These are phyloP conservation scores for Lithospermum erythrorhizon DNA, from an alignment of 257 asterid species.

Conservation along the genomic window DNA sequence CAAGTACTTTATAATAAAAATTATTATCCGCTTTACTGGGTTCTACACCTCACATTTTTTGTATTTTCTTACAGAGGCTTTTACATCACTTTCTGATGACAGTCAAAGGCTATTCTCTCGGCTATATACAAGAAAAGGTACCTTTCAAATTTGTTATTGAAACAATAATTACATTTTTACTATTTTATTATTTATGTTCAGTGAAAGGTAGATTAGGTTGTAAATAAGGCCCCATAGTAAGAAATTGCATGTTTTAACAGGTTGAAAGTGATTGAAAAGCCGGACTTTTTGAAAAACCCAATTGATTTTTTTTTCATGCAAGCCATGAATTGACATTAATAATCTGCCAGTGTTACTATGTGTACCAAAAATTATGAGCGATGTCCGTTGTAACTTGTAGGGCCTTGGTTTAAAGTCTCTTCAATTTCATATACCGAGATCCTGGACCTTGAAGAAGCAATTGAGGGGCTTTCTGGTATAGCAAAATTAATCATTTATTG, in stretches of 20 bases:
- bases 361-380: background rate
- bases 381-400: constrained; percentile 29
- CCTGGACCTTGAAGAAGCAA: constrained; percentile 55
- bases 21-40: background rate
- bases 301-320: background rate
- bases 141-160: background rate
- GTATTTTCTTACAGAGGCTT: constrained; percentile 44
- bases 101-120: constrained; percentile 79
- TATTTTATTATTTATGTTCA: no score
- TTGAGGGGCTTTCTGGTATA: constrained; percentile 59
- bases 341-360: background rate
- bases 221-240: no score
- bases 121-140: constrained; percentile 85
- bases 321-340: background rate
- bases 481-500: constrained; percentile 7
- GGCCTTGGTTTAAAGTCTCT: constrained; percentile 94
- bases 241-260: background rate
- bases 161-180: background rate
- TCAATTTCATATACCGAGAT: constrained; percentile 66
- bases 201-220: no score
- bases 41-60: background rate
- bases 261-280: background rate
- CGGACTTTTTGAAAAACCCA: no score
- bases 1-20: constrained; percentile 3
- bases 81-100: constrained; percentile 65